Evolutionary conservation across 345 rosid species (phyloP).

Genomic region (Arabis hirsuta): DNA sequence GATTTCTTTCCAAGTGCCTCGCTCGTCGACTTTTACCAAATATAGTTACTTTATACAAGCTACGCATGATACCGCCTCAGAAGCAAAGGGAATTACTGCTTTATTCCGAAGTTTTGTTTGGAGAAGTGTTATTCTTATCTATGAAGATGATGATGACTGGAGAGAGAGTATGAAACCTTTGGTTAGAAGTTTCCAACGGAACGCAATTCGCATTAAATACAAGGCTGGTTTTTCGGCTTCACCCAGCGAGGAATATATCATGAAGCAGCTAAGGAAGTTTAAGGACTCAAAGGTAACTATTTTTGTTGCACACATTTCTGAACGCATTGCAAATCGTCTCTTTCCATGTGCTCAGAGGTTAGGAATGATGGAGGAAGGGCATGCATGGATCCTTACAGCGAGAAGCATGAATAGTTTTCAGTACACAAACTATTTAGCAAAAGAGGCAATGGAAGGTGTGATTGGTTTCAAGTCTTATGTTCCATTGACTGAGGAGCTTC

Average conservation of each 20-base stretch:
- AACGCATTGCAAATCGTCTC: slow-evolving; percentile 26
- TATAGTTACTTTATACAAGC: slow-evolving; percentile 34
- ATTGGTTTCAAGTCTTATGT: slow-evolving; percentile 40
- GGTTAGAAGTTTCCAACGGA: slow-evolving; percentile 19
- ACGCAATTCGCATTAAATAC: slow-evolving; percentile 1
- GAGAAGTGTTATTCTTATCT: slow-evolving; percentile 33
- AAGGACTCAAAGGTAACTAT: slow-evolving; percentile 2
- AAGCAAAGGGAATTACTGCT: slow-evolving; percentile 30
- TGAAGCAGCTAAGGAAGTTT: slow-evolving; percentile 31
- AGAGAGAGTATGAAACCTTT: slow-evolving; percentile 29
- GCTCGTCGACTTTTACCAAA: background rate
- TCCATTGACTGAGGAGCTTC: slow-evolving; percentile 37
- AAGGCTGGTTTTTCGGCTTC: slow-evolving; percentile 18
- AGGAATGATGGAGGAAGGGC: slow-evolving; percentile 41
- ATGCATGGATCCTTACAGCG: slow-evolving; percentile 46
- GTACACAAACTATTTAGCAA: slow-evolving; percentile 11
- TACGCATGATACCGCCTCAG: slow-evolving; percentile 22
- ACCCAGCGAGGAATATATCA: slow-evolving; percentile 22
- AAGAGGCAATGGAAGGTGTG: slow-evolving; percentile 44
- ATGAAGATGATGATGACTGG: slow-evolving; percentile 35
- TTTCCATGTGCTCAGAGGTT: slow-evolving; percentile 26
- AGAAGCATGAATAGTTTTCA: slow-evolving; percentile 23
- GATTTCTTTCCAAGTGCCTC: slow-evolving; percentile 30
- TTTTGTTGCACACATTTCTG: slow-evolving; percentile 36
- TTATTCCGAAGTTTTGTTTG: slow-evolving; percentile 27